Conservation (phyloP, 2,329 filamentous ascomycete genomes). For the Ascochyta rabiei region DNA sequence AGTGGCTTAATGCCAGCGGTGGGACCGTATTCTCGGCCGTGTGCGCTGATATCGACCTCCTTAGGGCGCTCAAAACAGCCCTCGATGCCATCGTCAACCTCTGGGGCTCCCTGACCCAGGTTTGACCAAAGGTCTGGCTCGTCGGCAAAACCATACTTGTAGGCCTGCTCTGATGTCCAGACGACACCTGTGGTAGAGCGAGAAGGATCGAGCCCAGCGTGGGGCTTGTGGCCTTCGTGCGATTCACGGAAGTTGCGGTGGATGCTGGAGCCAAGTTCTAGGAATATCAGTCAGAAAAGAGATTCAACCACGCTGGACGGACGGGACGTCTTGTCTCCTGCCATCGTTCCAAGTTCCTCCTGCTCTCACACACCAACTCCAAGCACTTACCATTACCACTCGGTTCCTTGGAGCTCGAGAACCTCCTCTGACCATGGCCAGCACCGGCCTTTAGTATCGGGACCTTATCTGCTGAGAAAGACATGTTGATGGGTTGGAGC, state of each 20-base stretch:
- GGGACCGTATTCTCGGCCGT: conserved; percentile 85
- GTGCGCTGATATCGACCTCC: conserved; percentile 76
- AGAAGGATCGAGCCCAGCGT: conserved; percentile 87
- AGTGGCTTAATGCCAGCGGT: conserved; percentile 93
- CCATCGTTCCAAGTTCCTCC: not conserved
- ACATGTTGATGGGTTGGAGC: conserved; percentile 28
- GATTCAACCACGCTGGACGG: not conserved
- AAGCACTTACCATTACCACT: conserved; percentile 44
- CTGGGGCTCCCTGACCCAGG: conserved; percentile 89
- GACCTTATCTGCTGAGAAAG: conserved; percentile 44
- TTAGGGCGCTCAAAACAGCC: conserved; percentile 85
- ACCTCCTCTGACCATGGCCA: conserved; percentile 35
- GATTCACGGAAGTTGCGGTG: conserved; percentile 85
- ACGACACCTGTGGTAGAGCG: conserved; percentile 92
- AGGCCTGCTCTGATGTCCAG: conserved; percentile 87
- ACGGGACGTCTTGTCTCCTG: not conserved
- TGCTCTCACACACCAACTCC: not conserved
- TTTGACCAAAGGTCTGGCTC: conserved; percentile 88
- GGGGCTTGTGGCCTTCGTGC: conserved; percentile 88
- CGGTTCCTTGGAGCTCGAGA: conserved; percentile 45
- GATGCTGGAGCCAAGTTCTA: conserved; percentile 17
- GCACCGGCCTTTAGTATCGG: conserved; percentile 39
- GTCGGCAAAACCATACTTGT: conserved; percentile 86
- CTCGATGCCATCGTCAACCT: conserved; percentile 90
- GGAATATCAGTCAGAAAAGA: not conserved